Evolutionary conservation across 768 basidiomycete species (phyloP).

Genomic region (Tephrocybe rancida): DNA sequence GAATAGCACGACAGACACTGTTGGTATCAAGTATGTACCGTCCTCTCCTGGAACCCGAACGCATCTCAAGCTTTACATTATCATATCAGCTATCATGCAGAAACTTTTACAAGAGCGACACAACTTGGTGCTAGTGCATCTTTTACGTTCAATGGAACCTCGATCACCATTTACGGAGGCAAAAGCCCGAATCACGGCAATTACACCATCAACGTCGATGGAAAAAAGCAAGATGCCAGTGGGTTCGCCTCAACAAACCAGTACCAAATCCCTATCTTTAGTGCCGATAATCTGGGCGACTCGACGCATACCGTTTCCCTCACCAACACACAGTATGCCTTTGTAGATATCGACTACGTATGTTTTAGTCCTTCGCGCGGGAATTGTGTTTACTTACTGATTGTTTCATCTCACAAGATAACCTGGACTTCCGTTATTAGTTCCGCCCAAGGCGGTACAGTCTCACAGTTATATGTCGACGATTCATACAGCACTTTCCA

Average conservation of each 20-base stretch:
- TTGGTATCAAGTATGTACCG: constrained; percentile 9
- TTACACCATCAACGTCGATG: constrained; percentile 34
- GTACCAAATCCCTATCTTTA: constrained; percentile 35
- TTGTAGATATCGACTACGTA: constrained; percentile 40
- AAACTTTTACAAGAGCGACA: constrained; percentile 35
- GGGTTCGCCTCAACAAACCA: constrained; percentile 17
- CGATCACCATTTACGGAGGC: constrained; percentile 38
- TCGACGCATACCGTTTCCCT: constrained; percentile 31
- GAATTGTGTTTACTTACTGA: neutral
- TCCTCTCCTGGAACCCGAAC: neutral
- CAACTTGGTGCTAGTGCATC: constrained; percentile 27
- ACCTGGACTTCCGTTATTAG: constrained; percentile 19
- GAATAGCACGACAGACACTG: constrained; percentile 14
- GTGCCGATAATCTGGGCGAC: constrained; percentile 23
- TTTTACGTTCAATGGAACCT: constrained; percentile 40
- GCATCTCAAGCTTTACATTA: neutral
- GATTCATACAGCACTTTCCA: constrained; percentile 31
- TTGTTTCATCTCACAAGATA: constrained; percentile 13
- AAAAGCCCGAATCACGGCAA: constrained; percentile 36
- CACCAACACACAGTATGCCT: constrained; percentile 12
- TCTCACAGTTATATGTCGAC: constrained; percentile 12
- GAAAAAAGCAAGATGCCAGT: constrained; percentile 15
- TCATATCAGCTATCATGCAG: constrained; percentile 33
- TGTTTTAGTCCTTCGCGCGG: neutral
- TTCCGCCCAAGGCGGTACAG: neutral